Evolutionary conservation across 352 stramenopile species (phyloP).

Genomic region (Pythium rhizo-oryzae): DNA sequence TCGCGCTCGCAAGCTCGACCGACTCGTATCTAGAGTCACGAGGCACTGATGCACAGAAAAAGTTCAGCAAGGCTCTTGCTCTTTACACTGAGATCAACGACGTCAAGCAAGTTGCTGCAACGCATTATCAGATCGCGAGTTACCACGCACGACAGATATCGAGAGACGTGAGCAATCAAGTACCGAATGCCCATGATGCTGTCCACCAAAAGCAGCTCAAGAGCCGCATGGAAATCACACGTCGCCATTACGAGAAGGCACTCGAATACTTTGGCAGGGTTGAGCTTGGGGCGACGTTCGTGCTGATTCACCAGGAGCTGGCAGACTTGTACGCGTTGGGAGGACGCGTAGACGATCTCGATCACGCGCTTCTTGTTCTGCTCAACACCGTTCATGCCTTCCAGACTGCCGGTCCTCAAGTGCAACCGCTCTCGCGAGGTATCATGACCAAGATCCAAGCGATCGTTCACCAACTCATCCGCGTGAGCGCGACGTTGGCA

Average conservation of each 20-base stretch:
- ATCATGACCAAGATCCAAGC: conserved; percentile 62
- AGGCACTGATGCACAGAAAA: conserved; percentile 53
- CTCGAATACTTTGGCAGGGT: conserved; percentile 73
- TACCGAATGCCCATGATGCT: neutral
- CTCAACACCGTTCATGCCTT: conserved; percentile 82
- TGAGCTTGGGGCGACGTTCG: conserved; percentile 77
- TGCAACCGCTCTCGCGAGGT: conserved; percentile 42
- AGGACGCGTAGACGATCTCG: conserved; percentile 66
- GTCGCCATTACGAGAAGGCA: conserved; percentile 83
- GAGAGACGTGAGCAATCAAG: conserved; percentile 29
- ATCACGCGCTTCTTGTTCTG: conserved; percentile 77
- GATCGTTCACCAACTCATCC: conserved; percentile 68
- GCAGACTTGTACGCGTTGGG: conserved; percentile 74
- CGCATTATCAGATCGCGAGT: conserved; percentile 86
- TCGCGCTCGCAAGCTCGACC: conserved; percentile 47
- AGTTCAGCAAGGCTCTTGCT: conserved; percentile 78
- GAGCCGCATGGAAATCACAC: conserved; percentile 78
- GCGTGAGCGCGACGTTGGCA: conserved; percentile 33
- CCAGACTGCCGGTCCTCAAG: conserved; percentile 28
- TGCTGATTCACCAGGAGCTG: conserved; percentile 84
- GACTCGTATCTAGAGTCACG: conserved; percentile 29
- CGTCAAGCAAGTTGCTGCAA: conserved; percentile 71
- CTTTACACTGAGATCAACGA: conserved; percentile 77
- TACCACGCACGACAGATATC: conserved; percentile 74
- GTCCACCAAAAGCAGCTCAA: conserved; percentile 34